Base-by-base conservation (phyloP, 345 rosid species). In the Ceriops tagal region DNA sequence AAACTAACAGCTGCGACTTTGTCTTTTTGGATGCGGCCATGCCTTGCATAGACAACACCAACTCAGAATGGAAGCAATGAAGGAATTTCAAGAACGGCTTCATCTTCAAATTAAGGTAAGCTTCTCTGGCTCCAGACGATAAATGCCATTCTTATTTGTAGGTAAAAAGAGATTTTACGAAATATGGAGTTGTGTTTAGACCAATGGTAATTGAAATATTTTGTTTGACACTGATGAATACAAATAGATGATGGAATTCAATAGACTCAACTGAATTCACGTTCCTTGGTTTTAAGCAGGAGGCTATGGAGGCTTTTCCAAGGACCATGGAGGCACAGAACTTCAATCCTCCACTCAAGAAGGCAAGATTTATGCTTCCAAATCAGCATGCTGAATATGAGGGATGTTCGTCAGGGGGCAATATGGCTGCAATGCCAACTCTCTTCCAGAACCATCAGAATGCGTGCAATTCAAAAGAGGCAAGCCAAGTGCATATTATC, bases 31-130 rank as follows among this genome's bases (percentile, higher is more conserved):
- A 28, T 75, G 62, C 58, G 62, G 67, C 47, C 20, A 59, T 53
- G 62, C 21, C 30, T 46, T 7, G 47, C 31, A 22, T 35, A 63
- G 60, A 7, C 19, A 10, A 16, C 18, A 1, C 28, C 47, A 35
- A 28, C 37, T 37, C 65, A 56, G 39, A 58, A 49, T 21, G 39
- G 28, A 68, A 26, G 20, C 19, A 24, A 11, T 28, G 19, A 24
- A 67, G 31, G 57, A 47, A 21, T 18, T 5, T 37, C 66, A 8
- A 6, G 67, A 47, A 26, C 10, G 31, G 3, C 62, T 53, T 6
- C 30, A 55, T 64, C 59, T 24, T 71, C 61, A 64, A 58, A 26
- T 61, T n/a, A 39, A 61, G 70, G 84, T 66, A 70, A 69, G 62
- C 30, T 69, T 24, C 31, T 60, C 27, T 37, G 16, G 28, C 31